Base-by-base conservation (phyloP, 345 rosid genomes). In the Eucalyptus rudis region DNA sequence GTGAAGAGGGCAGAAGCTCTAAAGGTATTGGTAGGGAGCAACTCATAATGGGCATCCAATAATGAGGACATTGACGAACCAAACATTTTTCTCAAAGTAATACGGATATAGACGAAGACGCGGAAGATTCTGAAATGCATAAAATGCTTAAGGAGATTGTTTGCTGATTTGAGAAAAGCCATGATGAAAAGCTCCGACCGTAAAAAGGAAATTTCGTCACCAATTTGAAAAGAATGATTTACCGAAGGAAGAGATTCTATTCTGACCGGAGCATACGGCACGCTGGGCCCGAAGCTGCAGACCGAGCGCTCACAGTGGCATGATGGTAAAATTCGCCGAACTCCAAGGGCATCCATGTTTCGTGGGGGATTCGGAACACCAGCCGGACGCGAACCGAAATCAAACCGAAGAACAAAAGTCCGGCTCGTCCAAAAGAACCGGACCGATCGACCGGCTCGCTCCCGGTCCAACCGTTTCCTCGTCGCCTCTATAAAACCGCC, bases 1-100 rank as follows among this genome's bases (percentile, higher is more conserved):
- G 0, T 3, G 0, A 7, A 64, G 40, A n/a, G 40, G 16, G 5
- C 5, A 4, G 4, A n/a, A 64, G 17, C 10, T 1, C 76, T 6
- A 64, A 14, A n/a, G 1, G 10, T n/a, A 64, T n/a, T n/a, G 6
- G 19, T n/a, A 64, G 5, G 15, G 40, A 64, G 76, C 40, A n/a
- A n/a, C 40, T n/a, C 3, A 14, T 2, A n/a, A 64, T n/a, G 36
- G 10, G 19, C 8, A 29, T 64, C 76, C 20, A 13, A 64, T 64
- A 3, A 64, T 14, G 36, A 64, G 5, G 36, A 64, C 0, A n/a
- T 64, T 14, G 19, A n/a, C 3, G 3, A 64, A 13, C 36, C 19
- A 31, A 29, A 14, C 20, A 64, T 64, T 64, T 64, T n/a, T 64
- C 36, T 64, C 3, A 0, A 12, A 15, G 20, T 64, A n/a, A 7